Conservation (phyloP, 2,329 filamentous ascomycete genomes). For the Davidsoniella virescens region DNA sequence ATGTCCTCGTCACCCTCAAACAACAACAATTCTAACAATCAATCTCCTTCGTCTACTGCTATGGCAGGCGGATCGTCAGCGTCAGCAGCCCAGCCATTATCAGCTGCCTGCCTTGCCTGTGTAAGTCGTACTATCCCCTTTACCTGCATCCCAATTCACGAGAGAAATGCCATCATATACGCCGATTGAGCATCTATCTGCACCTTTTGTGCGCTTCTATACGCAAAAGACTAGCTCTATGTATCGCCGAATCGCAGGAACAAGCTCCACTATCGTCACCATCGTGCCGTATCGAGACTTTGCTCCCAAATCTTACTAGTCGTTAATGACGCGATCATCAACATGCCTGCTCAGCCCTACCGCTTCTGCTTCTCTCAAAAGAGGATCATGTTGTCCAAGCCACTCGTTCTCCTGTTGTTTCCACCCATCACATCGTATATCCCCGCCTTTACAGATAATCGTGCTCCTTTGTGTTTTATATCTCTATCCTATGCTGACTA, state of each 20-base stretch:
- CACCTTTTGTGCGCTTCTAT: too few species aligned
- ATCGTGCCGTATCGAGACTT: background rate
- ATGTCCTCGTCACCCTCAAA: constrained; percentile 2
- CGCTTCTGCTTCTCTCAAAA: too few species aligned
- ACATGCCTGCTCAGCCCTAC: background rate
- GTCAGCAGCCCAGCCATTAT: constrained; percentile 18
- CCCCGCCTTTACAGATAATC: background rate
- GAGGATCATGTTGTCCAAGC: background rate
- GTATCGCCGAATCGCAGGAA: background rate
- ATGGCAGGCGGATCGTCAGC: background rate
- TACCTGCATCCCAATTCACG: background rate
- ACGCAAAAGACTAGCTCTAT: too few species aligned
- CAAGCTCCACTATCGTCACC: background rate
- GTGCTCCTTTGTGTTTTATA: too few species aligned
- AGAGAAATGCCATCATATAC: background rate
- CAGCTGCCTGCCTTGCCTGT: constrained; percentile 39
- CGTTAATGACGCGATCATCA: constrained; percentile 2
- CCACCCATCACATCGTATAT: background rate
- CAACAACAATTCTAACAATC: background rate
- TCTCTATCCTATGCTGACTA: background rate
- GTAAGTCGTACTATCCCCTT: constrained; percentile 23
- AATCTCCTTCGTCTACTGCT: background rate
- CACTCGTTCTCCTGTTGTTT: background rate
- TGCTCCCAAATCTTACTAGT: constrained; percentile 5
- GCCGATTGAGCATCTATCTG: too few species aligned